phyloP scores from a whole-genome alignment of 345 rosid genomes.

The Acer saccharum region DNA sequence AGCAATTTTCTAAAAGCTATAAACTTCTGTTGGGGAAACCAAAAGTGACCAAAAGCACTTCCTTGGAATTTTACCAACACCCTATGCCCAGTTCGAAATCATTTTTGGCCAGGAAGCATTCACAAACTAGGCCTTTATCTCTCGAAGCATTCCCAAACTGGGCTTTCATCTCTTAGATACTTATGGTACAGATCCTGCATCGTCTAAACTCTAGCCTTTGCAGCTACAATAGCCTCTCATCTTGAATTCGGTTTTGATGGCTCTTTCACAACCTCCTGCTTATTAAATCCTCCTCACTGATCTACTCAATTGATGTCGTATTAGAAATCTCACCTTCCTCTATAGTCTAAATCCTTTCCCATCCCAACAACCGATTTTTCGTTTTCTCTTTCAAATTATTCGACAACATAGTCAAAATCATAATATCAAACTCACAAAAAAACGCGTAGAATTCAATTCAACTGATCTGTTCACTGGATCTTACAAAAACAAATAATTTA shows the following conservation, averaged over 20 bases:
- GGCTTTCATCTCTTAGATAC: conserved; percentile 31
- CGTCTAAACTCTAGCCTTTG: conserved; percentile 75
- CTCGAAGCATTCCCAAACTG: neutral
- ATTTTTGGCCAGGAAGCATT: too few relatives aligned
- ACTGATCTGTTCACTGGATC: neutral
- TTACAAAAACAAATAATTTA: neutral
- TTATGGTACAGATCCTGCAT: conserved; percentile 60
- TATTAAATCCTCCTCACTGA: conserved; percentile 58
- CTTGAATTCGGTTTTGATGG: conserved; percentile 29
- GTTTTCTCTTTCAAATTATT: conserved; percentile 8
- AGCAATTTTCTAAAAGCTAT: too few relatives aligned
- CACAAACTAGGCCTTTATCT: too few relatives aligned
- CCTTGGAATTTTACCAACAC: too few relatives aligned
- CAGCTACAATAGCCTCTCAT: conserved; percentile 15
- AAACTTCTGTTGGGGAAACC: too few relatives aligned
- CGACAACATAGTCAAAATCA: conserved; percentile 24
- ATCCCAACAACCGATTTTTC: conserved; percentile 41
- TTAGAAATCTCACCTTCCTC: conserved; percentile 95
- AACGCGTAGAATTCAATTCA: neutral
- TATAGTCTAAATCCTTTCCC: conserved; percentile 43
- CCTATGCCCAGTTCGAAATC: too few relatives aligned
- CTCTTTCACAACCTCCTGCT: conserved; percentile 32
- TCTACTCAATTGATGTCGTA: conserved; percentile 67
- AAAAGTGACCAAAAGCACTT: too few relatives aligned
- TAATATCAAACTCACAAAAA: neutral